Evolutionary conservation across 345 rosid genomes (phyloP), one percentile per base, ranked within the genome.

Genomic region (Rhizophora apiculata): DNA sequence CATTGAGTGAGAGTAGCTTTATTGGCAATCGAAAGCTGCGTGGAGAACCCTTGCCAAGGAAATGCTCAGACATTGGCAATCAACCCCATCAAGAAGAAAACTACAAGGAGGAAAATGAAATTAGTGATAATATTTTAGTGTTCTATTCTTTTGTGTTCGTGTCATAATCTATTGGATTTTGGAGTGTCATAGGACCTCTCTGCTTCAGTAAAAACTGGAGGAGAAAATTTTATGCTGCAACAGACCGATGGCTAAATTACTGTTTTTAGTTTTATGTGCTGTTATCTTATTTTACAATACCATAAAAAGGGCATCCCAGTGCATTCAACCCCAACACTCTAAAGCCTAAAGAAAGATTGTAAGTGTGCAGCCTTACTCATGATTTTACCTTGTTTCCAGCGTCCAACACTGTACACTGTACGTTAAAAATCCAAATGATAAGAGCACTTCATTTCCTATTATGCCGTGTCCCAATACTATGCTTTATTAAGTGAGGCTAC

Each of bases 1-100:
- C 80, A 48, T 76, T 76, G 6, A 1, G 56, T 6, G 56, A 57
- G 31, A 54, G 27, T 18, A n/a, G 31, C 19, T 71, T 37, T 37
- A 5, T 30, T 32, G 80, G 76, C 48, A 76, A 76, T 68, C 61
- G 32, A 26, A 22, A 55, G 7, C 72, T 71, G 6, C 71, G 71
- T 19, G 69, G 80, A 6, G 54, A 70, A 13, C 72, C 56, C n/a
- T 31, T 71, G 59, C 15, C 24, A 39, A 36, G 10, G 30, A 3
- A 62, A 55, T 73, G 77, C 57, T 39, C 24, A 9, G 57, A 48
- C 16, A 51, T 32, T 22, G 32, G 9, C 26, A 31, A 56, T n/a
- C 55, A 43, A 37, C 56, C 32, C 21, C 62, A 54, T 21, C 18
- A 43, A n/a, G 52, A 30, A 36, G 66, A 60, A 29, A 51, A 59